These are phyloP conservation scores for Backusella macrospora DNA, from an alignment of 192 early-diverging fungal species.

Conservation along the genomic window DNA sequence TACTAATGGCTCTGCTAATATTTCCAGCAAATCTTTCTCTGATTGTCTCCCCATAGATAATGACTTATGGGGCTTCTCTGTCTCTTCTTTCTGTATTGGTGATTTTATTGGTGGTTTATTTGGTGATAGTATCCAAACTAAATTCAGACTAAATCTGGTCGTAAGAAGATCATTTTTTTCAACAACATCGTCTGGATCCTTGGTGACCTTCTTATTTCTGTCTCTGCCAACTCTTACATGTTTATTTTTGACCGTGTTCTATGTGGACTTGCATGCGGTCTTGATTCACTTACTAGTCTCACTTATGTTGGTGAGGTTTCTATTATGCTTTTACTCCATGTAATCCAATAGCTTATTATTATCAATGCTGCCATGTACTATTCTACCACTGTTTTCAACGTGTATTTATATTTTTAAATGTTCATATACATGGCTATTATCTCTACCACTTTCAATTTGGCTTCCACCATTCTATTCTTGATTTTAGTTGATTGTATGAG, in stretches of 20 bases:
- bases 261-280: slow-evolving; percentile 73
- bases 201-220: slow-evolving; percentile 63
- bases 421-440: slow-evolving; percentile 42
- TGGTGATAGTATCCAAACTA: slow-evolving; percentile 45
- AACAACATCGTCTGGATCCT: slow-evolving; percentile 68
- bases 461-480: no score
- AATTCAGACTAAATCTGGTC: slow-evolving; percentile 39
- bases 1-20: slow-evolving; percentile 2
- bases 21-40: slow-evolving; percentile 10
- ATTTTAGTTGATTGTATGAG: no score
- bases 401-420: slow-evolving; percentile 54
- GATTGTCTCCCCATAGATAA: slow-evolving; percentile 36
- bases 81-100: slow-evolving; percentile 51
- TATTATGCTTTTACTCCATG: slow-evolving; percentile 64
- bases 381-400: slow-evolving; percentile 74
- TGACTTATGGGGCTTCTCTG: slow-evolving; percentile 43
- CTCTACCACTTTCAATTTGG: no score
- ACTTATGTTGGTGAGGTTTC: slow-evolving; percentile 81
- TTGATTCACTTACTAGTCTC: slow-evolving; percentile 51
- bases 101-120: slow-evolving; percentile 54
- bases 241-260: slow-evolving; percentile 73
- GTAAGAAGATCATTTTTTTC: slow-evolving; percentile 61
- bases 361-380: slow-evolving; percentile 88
- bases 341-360: slow-evolving; percentile 78
- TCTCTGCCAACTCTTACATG: slow-evolving; percentile 61